Evolutionary conservation across 2,329 filamentous ascomycete species (phyloP).

Genomic region (Byssochlamys sp.): DNA sequence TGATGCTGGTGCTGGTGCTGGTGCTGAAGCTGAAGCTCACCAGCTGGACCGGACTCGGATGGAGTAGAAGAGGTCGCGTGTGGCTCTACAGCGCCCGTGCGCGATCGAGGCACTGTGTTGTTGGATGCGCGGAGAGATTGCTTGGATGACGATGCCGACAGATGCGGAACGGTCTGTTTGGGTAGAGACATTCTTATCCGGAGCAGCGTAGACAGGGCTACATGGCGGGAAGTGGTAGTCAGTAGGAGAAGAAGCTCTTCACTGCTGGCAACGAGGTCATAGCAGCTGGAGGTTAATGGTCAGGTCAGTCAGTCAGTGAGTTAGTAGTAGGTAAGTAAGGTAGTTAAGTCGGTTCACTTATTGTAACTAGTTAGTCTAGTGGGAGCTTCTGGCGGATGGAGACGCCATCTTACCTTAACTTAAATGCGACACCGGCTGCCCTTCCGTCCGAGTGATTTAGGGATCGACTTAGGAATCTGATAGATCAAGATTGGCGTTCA

Average conservation of each 20-base stretch:
- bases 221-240: constrained; percentile 12
- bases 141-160: constrained; percentile 22
- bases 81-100: constrained; percentile 14
- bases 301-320: background rate
- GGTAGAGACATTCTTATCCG: constrained; percentile 26
- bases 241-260: background rate
- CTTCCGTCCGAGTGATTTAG: too few species aligned
- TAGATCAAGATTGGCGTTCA: too few species aligned
- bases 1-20: constrained; percentile 3
- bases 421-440: too few species aligned
- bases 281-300: background rate
- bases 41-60: constrained; percentile 1
- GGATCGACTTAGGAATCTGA: too few species aligned
- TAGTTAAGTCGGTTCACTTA: background rate
- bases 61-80: background rate
- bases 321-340: background rate
- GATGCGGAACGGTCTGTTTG: constrained; percentile 14
- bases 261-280: background rate
- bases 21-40: constrained; percentile 4
- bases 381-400: too few species aligned
- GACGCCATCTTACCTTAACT: too few species aligned
- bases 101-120: constrained; percentile 6
- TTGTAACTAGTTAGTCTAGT: too few species aligned
- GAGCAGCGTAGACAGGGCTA: constrained; percentile 13
- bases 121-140: constrained; percentile 13